Evolutionary conservation across 257 asterid species (phyloP).

Genomic region (Nicotiana tabacum): DNA sequence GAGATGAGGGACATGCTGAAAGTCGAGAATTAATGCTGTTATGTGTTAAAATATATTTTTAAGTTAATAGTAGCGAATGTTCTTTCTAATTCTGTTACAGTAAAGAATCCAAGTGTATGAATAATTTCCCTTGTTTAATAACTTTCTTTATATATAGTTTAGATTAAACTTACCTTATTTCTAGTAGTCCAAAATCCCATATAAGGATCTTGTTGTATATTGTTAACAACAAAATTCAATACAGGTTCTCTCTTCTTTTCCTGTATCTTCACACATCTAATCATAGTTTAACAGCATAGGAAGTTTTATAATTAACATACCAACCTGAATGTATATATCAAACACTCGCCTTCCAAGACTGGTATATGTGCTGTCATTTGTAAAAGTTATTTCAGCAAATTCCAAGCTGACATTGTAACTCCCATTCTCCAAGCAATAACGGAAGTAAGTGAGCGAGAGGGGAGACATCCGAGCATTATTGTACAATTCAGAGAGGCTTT

Average conservation of each 20-base stretch:
- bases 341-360: conserved; percentile 77
- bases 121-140: not conserved
- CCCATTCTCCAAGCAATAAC: conserved; percentile 81
- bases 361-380: conserved; percentile 51
- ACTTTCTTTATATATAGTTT: not conserved
- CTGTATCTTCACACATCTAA: not conserved
- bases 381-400: conserved; percentile 67
- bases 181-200: not conserved
- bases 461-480: conserved; percentile 73
- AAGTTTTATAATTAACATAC: not conserved
- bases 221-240: not conserved
- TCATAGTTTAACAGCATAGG: not conserved
- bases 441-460: conserved; percentile 68
- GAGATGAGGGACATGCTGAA: not conserved
- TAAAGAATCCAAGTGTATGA: not conserved
- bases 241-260: not conserved
- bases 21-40: not conserved
- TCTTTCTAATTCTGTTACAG: not conserved
- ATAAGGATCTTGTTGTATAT: not conserved
- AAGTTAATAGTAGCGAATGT: not conserved
- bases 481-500: conserved; percentile 56
- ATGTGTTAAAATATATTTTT: not conserved
- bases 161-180: not conserved
- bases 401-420: conserved; percentile 64
- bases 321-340: conserved; percentile 80